phyloP scores from a whole-genome alignment of 2,329 filamentous ascomycete species.

The Colletotrichum incanum region DNA sequence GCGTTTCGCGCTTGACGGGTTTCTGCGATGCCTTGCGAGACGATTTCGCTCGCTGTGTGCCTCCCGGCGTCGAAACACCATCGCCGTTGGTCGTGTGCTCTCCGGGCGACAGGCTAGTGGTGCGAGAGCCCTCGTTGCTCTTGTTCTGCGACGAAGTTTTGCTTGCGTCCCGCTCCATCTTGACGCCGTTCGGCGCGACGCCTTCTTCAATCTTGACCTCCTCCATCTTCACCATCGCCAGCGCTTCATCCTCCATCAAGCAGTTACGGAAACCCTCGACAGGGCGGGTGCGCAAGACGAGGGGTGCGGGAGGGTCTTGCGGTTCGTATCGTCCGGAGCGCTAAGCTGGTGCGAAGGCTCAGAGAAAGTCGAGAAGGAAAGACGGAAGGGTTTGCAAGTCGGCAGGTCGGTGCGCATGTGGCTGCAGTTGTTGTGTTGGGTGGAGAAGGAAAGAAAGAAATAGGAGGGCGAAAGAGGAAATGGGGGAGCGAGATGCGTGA shows the following conservation, averaged over 20 bases:
- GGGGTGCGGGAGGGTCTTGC: slow-evolving; percentile 25
- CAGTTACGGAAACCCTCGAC: slow-evolving; percentile 24
- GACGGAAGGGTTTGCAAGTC: slow-evolving; percentile 19
- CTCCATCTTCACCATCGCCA: slow-evolving; percentile 59
- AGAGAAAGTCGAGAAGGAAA: slow-evolving; percentile 1
- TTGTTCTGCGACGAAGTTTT: slow-evolving; percentile 54
- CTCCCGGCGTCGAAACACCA: slow-evolving; percentile 64
- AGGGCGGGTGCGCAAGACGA: slow-evolving; percentile 31
- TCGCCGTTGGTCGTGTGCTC: slow-evolving; percentile 64
- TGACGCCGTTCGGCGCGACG: slow-evolving; percentile 52
- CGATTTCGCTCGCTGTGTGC: slow-evolving; percentile 74
- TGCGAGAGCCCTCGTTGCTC: slow-evolving; percentile 57
- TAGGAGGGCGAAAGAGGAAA: slow-evolving; percentile 32
- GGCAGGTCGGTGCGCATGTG: slow-evolving; percentile 33
- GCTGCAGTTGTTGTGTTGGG: slow-evolving; percentile 33
- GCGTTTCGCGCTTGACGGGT: slow-evolving; percentile 71
- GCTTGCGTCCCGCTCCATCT: slow-evolving; percentile 59
- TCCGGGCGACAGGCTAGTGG: slow-evolving; percentile 62
- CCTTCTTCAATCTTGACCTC: slow-evolving; percentile 62
- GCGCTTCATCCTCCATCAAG: slow-evolving; percentile 60
- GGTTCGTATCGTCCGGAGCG: slow-evolving; percentile 30
- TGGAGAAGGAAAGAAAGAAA: slow-evolving; percentile 37
- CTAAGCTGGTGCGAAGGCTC: slow-evolving; percentile 20
- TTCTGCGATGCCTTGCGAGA: slow-evolving; percentile 43
- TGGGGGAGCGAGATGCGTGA: slow-evolving; percentile 37